Evolutionary conservation across 1,139 yeast species (phyloP).

Genomic region (Sugiyamaella sp.): DNA sequence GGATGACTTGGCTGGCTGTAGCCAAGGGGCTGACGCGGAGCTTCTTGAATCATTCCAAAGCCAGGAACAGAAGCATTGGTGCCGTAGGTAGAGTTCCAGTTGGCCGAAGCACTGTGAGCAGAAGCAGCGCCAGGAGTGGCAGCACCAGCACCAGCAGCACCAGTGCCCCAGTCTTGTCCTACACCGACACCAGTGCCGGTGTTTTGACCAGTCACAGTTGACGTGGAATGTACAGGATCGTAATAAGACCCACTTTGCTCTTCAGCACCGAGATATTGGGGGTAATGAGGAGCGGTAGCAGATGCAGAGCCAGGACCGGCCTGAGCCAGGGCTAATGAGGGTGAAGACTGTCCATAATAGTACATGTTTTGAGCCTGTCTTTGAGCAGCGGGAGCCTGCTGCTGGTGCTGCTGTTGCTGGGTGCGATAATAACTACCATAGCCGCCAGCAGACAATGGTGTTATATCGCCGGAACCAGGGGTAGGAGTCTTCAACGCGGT

Average conservation of each 20-base stretch:
- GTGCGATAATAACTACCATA: slow-evolving; percentile 11
- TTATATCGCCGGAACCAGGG: slow-evolving; percentile 8
- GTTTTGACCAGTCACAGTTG: neutral
- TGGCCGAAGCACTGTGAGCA: neutral
- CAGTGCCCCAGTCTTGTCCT: slow-evolving; percentile 8
- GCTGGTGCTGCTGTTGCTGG: slow-evolving; percentile 29
- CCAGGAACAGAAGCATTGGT: slow-evolving; percentile 2
- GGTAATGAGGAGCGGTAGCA: neutral
- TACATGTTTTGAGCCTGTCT: slow-evolving; percentile 6
- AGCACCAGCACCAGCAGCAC: neutral
- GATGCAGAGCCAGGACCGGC: neutral
- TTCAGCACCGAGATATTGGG: slow-evolving; percentile 11
- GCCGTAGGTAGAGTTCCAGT: slow-evolving; percentile 11
- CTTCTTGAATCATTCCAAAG: slow-evolving; percentile 9
- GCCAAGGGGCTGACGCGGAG: slow-evolving; percentile 6
- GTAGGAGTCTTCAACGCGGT: slow-evolving; percentile 7
- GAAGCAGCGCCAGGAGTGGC: slow-evolving; percentile 5
- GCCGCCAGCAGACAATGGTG: slow-evolving; percentile 9
- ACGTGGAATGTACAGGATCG: slow-evolving; percentile 12
- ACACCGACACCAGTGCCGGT: neutral
- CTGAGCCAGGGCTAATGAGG: slow-evolving; percentile 12
- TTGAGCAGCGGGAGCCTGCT: slow-evolving; percentile 11
- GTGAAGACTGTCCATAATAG: slow-evolving; percentile 21
- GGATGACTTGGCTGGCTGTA: slow-evolving; percentile 2
- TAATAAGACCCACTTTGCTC: slow-evolving; percentile 15